Base-by-base conservation (phyloP, 352 stramenopile species). In the Pythium apleroticum region DNA sequence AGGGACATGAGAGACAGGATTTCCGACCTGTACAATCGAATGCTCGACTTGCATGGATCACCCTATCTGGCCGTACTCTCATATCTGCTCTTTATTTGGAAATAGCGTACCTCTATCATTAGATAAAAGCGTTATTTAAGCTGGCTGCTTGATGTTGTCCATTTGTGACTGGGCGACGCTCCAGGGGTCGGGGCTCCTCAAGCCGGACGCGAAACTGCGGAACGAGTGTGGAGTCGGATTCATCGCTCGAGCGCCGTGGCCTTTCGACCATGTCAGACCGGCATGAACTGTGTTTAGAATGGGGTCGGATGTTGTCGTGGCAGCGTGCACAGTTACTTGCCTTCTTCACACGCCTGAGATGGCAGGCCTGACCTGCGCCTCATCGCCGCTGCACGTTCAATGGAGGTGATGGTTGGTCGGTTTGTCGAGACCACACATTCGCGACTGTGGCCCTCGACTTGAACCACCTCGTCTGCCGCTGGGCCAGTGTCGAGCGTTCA, bases 381-480 rank as follows among this genome's bases (percentile, higher is more conserved):
- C 12, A 52, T 15, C 45, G 45, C 15, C 45, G 45, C 24, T 52
- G 14, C 45, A 24, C 17, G n/a, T 52, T 28, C n/a, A 9, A 33
- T 10, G 30, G 30, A 33, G 5, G 5, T 33, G 30, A 9, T 9
- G 30, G 30, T 9, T 33, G 5, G 10, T 1, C 5, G 30, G 30
- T 33, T 28, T n/a, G 22, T n/a, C 35, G 24, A n/a, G 54, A 35
- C 37, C n/a, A n/a, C 31, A 59, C 28, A 35, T 46, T 43, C 19
- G n/a, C 6, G 39, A 61, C 22, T 52, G 55, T 61, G 55, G 55
- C 24, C 35, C 55, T 37, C 24, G 55, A 61, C 35, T 61, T 61
- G 55, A 61, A 52, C 20, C 25, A 55, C 25, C 49, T 55, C 49
- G 49, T 55, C 49, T 55, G 31, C 43, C 41, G 43, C 28, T 4